Conservation (phyloP, 2,329 filamentous ascomycete genomes). For the Metarhizium guizhouense region DNA sequence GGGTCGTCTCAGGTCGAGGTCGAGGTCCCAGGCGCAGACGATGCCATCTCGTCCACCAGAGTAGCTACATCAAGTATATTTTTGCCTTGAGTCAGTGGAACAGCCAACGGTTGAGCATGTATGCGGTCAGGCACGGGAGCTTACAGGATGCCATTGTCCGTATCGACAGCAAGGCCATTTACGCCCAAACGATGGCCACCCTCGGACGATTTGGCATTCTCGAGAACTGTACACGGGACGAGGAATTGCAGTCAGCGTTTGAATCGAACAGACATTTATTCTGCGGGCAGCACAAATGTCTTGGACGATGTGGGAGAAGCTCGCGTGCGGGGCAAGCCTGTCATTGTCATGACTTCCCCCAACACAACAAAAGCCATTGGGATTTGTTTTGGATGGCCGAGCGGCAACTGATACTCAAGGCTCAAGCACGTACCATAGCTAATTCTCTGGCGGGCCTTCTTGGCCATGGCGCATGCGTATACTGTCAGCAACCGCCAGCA, state of each 20-base stretch:
- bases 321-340: conserved; percentile 7
- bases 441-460: conserved; percentile 61
- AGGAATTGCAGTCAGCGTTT: conserved; percentile 3
- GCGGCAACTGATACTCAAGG: background rate
- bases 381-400: too few species aligned
- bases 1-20: conserved; percentile 50
- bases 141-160: conserved; percentile 76
- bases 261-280: background rate
- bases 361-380: too few species aligned
- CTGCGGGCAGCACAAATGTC: background rate
- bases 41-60: conserved; percentile 92
- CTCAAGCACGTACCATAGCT: conserved; percentile 48
- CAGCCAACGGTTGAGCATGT: background rate
- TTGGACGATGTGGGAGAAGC: background rate
- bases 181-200: conserved; percentile 90
- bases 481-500: background rate
- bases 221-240: conserved; percentile 36
- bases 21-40: conserved; percentile 90
- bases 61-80: conserved; percentile 50
- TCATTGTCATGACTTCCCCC: too few species aligned
- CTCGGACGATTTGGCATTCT: conserved; percentile 46
- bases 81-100: background rate
- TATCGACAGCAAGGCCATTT: conserved; percentile 86
- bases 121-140: conserved; percentile 19
- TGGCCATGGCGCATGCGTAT: conserved; percentile 41